Percentiles rank a stretch among this genome's conserved stretches.
These are phyloP conservation scores for Dendrobium nobile DNA, from an alignment of 106 monocot genomes.

Conservation along the genomic window DNA sequence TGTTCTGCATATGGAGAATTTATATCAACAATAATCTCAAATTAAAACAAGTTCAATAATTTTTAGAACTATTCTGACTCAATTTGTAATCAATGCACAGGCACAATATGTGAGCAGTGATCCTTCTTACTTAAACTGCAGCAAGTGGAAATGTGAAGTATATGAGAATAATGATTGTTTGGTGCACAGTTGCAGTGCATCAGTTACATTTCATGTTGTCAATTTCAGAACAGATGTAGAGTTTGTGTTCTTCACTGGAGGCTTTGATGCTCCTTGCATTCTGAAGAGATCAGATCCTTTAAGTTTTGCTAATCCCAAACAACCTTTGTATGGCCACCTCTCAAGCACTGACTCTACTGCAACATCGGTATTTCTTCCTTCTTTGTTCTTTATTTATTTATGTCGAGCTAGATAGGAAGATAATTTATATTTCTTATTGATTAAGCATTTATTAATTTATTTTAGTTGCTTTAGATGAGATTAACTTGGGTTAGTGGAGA, in stretches of 20 bases:
- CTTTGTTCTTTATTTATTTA: not conserved
- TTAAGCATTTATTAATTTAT: too few species aligned
- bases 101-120: constrained; percentile 59
- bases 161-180: constrained; percentile 14
- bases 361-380: constrained; percentile 30
- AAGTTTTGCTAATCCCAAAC: constrained; percentile 45
- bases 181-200: constrained; percentile 40
- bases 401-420: not conserved
- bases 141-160: constrained; percentile 27
- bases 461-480: constrained; percentile 34
- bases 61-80: too few species aligned
- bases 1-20: too few species aligned
- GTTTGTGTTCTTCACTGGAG: constrained; percentile 64
- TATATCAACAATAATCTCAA: too few species aligned
- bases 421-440: not conserved
- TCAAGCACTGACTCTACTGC: constrained; percentile 51
- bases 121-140: constrained; percentile 48
- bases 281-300: constrained; percentile 38
- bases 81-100: constrained; percentile 14
- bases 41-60: too few species aligned
- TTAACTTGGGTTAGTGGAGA: constrained; percentile 75
- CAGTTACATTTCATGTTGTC: constrained; percentile 52
- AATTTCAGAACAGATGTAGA: constrained; percentile 66
- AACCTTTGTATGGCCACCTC: constrained; percentile 52
- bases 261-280: constrained; percentile 51